Evolutionary conservation across 1,284 basidiomycete genomes (phyloP).

Genomic region (Vanrija humicola): DNA sequence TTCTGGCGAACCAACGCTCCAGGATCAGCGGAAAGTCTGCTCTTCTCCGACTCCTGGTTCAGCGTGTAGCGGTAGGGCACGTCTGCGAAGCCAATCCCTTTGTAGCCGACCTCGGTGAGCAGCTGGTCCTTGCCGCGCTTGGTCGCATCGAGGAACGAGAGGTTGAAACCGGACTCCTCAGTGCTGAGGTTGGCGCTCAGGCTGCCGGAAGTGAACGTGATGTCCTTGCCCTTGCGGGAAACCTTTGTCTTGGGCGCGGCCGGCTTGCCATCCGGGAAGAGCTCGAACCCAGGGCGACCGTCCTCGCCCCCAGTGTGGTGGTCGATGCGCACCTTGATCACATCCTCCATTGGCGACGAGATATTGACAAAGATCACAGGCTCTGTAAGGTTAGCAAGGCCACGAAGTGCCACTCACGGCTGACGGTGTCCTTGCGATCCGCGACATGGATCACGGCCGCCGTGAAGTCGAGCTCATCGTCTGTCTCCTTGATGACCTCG

Average conservation of each 20-base stretch:
- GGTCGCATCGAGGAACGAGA: slow-evolving; percentile 50
- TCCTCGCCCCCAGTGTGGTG: slow-evolving; percentile 56
- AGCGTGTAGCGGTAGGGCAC: slow-evolving; percentile 62
- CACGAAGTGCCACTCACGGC: slow-evolving; percentile 53
- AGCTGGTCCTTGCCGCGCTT: slow-evolving; percentile 5
- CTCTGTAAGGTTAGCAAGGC: slow-evolving; percentile 38
- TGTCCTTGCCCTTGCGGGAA: slow-evolving; percentile 43
- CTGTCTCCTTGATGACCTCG: slow-evolving; percentile 38
- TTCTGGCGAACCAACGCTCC: slow-evolving; percentile 17
- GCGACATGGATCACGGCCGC: slow-evolving; percentile 58
- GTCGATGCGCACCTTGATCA: slow-evolving; percentile 54
- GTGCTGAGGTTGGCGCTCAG: slow-evolving; percentile 34
- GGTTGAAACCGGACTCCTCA: slow-evolving; percentile 36
- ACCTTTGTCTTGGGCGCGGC: slow-evolving; percentile 53
- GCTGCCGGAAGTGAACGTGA: slow-evolving; percentile 46
- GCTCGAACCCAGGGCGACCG: slow-evolving; percentile 55
- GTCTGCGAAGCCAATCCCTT: slow-evolving; percentile 63
- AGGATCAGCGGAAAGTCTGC: slow-evolving; percentile 57
- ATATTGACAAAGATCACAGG: slow-evolving; percentile 60
- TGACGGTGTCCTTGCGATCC: slow-evolving; percentile 8
- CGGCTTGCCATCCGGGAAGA: slow-evolving; percentile 60
- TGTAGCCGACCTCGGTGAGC: slow-evolving; percentile 52
- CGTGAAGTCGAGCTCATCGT: slow-evolving; percentile 57
- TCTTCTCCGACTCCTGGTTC: slow-evolving; percentile 58
- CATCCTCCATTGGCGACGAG: slow-evolving; percentile 62